Evolutionary conservation across 2,329 filamentous ascomycete species (phyloP).

Genomic region (Colletotrichum sp.): DNA sequence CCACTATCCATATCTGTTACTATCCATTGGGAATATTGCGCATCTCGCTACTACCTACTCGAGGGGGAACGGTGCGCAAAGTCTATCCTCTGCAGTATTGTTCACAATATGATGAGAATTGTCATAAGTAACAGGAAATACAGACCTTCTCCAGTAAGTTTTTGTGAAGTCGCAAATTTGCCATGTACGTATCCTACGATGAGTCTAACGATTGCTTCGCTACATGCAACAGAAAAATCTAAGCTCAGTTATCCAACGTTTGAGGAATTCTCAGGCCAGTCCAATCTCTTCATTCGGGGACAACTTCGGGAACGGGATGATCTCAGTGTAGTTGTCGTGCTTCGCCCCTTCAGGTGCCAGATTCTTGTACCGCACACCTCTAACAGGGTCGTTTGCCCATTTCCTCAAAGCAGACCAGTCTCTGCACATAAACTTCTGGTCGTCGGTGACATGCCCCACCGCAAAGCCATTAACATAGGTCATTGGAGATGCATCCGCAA

Average conservation of each 20-base stretch:
- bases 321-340: constrained; percentile 3
- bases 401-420: background rate
- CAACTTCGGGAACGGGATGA: constrained; percentile 1
- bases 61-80: background rate
- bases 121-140: background rate
- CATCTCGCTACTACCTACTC: background rate
- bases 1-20: background rate
- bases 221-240: background rate
- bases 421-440: constrained; percentile 7
- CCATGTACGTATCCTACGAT: background rate
- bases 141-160: background rate
- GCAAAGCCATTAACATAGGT: constrained; percentile 3
- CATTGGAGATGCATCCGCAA: constrained; percentile 5
- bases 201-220: background rate
- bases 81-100: background rate
- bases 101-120: background rate
- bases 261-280: background rate
- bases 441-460: constrained; percentile 1
- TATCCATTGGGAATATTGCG: background rate
- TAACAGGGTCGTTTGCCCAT: constrained; percentile 5
- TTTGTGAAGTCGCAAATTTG: background rate
- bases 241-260: background rate
- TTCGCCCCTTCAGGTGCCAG: background rate
- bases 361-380: constrained; percentile 1
- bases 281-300: background rate